These are phyloP conservation scores for Echinosophora koreensis DNA, from an alignment of 306 rosid genomes.

Conservation along the genomic window DNA sequence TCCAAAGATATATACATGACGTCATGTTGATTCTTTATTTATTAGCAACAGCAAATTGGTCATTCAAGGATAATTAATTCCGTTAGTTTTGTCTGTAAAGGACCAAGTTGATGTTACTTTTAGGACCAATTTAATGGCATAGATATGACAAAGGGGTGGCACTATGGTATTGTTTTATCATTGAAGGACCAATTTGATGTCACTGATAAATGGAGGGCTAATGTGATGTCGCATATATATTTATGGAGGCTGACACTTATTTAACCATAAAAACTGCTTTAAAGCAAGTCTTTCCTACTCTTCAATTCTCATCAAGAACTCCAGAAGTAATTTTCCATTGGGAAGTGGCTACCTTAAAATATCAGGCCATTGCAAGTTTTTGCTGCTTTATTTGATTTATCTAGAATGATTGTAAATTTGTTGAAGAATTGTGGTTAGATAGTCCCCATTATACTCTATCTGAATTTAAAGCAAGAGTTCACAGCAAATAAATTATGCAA, in stretches of 20 bases:
- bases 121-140: not conserved
- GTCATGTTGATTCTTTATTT: no score
- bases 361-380: not conserved
- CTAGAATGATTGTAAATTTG: not conserved
- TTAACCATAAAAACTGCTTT: not conserved
- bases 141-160: not conserved
- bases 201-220: not conserved
- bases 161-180: not conserved
- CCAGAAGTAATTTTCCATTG: not conserved
- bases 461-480: constrained; percentile 6
- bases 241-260: no score
- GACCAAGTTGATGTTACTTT: not conserved
- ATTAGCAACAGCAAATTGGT: not conserved
- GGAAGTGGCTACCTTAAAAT: constrained; percentile 4
- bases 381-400: not conserved
- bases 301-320: not conserved
- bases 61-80: not conserved
- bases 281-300: not conserved
- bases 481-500: not conserved
- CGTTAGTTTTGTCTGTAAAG: not conserved
- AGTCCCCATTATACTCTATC: not conserved
- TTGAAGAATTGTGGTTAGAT: not conserved
- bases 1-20: not conserved
- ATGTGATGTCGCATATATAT: not conserved
- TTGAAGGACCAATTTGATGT: not conserved